Evolutionary conservation across 176 grass and related monocot genomes (phyloP).

Genomic region (Zoysia pacifica): DNA sequence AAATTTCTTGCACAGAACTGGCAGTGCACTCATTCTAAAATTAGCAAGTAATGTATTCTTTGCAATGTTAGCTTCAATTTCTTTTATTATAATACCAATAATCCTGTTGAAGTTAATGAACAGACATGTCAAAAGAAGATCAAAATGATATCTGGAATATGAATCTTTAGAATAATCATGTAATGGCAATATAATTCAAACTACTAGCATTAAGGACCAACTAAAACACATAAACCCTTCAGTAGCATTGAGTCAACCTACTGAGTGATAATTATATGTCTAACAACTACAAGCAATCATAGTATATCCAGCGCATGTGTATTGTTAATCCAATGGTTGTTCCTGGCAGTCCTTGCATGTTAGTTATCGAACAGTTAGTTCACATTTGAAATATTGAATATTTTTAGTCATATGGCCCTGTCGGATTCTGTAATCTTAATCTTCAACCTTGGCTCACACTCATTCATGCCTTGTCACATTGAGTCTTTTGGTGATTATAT

Average conservation of each 20-base stretch:
- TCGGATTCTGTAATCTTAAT: constrained; percentile 7
- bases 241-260: constrained; percentile 19
- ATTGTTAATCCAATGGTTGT: constrained; percentile 1
- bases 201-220: constrained; percentile 6
- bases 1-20: constrained; percentile 86
- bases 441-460: constrained; percentile 12
- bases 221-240: neutral
- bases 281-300: constrained; percentile 29
- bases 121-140: constrained; percentile 32
- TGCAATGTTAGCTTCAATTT: constrained; percentile 86
- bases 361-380: constrained; percentile 31
- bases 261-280: constrained; percentile 3
- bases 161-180: constrained; percentile 14
- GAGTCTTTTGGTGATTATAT: neutral
- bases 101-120: constrained; percentile 66
- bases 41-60: constrained; percentile 91
- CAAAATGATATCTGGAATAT: constrained; percentile 18
- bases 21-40: constrained; percentile 88
- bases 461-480: neutral
- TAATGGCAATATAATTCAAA: constrained; percentile 1
- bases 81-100: constrained; percentile 90
- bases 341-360: constrained; percentile 20
- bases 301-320: constrained; percentile 19
- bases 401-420: constrained; percentile 3
- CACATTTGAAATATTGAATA: constrained; percentile 5